These are phyloP conservation scores for Lachancea cidri DNA, from an alignment of 805 yeast genomes.

Conservation along the genomic window DNA sequence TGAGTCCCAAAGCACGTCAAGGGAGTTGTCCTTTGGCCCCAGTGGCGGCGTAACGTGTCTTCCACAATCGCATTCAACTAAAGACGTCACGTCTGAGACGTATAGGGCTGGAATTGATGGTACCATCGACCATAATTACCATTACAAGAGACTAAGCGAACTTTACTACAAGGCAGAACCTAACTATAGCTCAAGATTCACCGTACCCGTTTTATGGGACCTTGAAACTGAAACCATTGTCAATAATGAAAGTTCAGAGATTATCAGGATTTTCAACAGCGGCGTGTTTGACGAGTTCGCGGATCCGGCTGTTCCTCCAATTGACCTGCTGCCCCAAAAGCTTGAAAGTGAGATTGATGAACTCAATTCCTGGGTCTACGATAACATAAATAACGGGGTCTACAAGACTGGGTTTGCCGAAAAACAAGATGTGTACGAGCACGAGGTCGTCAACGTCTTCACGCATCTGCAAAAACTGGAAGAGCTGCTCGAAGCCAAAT, in stretches of 20 bases:
- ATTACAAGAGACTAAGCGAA: conserved; percentile 56
- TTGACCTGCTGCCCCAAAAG: conserved; percentile 56
- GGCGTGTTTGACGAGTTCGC: conserved; percentile 59
- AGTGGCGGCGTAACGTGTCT: conserved; percentile 2
- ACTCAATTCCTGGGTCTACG: conserved; percentile 76
- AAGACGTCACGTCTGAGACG: conserved; percentile 12
- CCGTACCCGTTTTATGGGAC: conserved; percentile 95
- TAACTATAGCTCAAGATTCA: conserved; percentile 73
- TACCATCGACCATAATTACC: conserved; percentile 57
- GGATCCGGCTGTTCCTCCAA: conserved; percentile 35
- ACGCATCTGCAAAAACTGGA: conserved; percentile 67
- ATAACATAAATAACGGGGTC: conserved; percentile 85
- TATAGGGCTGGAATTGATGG: conserved; percentile 29
- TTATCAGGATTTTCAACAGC: conserved; percentile 75
- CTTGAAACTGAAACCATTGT: conserved; percentile 77
- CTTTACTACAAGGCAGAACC: conserved; percentile 72
- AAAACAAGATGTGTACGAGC: conserved; percentile 74
- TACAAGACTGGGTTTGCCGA: conserved; percentile 91
- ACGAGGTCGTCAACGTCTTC: conserved; percentile 59
- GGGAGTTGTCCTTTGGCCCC: conserved; percentile 1
- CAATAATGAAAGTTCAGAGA: conserved; percentile 86
- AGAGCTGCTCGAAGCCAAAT: conserved; percentile 44
- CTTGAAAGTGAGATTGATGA: conserved; percentile 61
- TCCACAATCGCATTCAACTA: conserved; percentile 2
- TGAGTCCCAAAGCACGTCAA: conserved; percentile 32